Conservation (phyloP, 1,284 basidiomycete genomes). For the Schizophyllum commune region DNA sequence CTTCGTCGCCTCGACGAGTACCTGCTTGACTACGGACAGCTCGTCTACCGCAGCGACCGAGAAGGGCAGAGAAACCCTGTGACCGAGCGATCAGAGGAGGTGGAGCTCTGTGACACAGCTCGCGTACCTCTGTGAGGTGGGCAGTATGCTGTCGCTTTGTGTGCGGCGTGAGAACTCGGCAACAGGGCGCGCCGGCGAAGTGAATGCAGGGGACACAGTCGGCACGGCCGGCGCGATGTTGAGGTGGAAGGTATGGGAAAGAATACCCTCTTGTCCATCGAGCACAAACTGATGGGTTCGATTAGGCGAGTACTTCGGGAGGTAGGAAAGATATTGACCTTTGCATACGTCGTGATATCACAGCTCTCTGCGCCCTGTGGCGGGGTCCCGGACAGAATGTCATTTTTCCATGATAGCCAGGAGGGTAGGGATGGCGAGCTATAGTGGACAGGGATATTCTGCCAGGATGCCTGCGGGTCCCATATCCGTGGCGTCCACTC, state of each 20-base stretch:
- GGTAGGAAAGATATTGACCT: conserved; percentile 34
- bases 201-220: conserved; percentile 25
- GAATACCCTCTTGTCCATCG: conserved; percentile 63
- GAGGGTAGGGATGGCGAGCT: conserved; percentile 73
- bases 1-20: conserved; percentile 65
- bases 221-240: conserved; percentile 61
- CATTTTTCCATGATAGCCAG: conserved; percentile 88
- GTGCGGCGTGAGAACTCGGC: neutral
- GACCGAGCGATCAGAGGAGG: neutral
- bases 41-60: neutral
- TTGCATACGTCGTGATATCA: conserved; percentile 63
- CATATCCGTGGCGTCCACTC: conserved; percentile 92
- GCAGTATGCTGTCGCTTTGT: neutral
- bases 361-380: conserved; percentile 64
- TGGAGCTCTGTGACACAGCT: neutral
- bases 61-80: neutral
- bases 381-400: conserved; percentile 66
- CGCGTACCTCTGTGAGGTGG: neutral
- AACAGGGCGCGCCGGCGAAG: neutral
- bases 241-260: conserved; percentile 60
- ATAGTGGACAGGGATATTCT: conserved; percentile 75
- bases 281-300: conserved; percentile 46
- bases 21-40: conserved; percentile 46
- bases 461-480: conserved; percentile 89
- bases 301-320: conserved; percentile 8